Evolutionary conservation across 768 basidiomycete genomes (phyloP).

Genomic region (Panus rudis): DNA sequence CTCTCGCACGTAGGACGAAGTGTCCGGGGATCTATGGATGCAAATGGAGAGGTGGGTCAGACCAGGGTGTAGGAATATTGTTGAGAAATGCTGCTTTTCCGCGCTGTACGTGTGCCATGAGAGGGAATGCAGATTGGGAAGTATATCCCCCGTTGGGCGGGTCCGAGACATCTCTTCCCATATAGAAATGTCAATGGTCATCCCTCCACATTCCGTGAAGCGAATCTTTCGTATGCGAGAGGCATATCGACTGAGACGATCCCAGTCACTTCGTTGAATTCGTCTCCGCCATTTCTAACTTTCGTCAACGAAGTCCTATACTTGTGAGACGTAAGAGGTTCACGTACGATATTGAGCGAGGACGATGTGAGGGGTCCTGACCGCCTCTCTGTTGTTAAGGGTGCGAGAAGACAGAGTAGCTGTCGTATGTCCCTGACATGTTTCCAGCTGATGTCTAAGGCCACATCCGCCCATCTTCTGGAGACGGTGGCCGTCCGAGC

Average conservation of each 20-base stretch:
- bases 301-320: no score
- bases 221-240: conserved; percentile 16
- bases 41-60: conserved; percentile 31
- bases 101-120: conserved; percentile 32
- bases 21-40: conserved; percentile 28
- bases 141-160: conserved; percentile 41
- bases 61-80: conserved; percentile 51
- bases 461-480: conserved; percentile 50
- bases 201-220: conserved; percentile 17
- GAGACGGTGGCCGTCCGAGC: conserved; percentile 39
- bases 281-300: conserved; percentile 21
- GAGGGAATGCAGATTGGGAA: conserved; percentile 49
- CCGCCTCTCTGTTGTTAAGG: conserved; percentile 24
- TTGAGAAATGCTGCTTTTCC: conserved; percentile 24
- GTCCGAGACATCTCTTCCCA: conserved; percentile 50
- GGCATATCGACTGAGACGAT: conserved; percentile 43
- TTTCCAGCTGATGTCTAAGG: conserved; percentile 53
- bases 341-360: conserved; percentile 1
- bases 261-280: conserved; percentile 48
- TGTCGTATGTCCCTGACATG: conserved; percentile 40
- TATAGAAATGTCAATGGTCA: no score
- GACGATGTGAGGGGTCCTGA: background rate
- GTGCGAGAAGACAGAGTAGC: conserved; percentile 46
- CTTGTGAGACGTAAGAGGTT: background rate
- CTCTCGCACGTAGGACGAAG: conserved; percentile 23